A percentile compares a stretch with the other conserved stretches of the same genome.
phyloP scores from a whole-genome alignment of 768 basidiomycete species.

The Myochromella boudieri region DNA sequence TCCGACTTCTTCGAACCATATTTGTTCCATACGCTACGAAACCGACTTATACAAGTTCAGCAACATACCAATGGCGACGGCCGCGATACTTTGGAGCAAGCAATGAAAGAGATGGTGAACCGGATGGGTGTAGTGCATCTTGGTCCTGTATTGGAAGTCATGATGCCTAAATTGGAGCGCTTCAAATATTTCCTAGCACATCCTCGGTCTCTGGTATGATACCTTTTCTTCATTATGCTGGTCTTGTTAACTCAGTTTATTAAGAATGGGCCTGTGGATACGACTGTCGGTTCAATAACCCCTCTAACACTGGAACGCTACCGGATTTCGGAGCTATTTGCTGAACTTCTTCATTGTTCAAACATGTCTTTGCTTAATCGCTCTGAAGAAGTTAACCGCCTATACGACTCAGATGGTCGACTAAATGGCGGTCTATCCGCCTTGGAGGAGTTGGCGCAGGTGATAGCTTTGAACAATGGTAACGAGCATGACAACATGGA shows the following conservation, averaged over 20 bases:
- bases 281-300: constrained; percentile 69
- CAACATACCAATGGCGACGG: constrained; percentile 68
- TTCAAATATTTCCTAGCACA: constrained; percentile 68
- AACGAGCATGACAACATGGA: constrained; percentile 56
- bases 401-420: constrained; percentile 83
- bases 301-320: constrained; percentile 95
- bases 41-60: constrained; percentile 85
- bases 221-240: not conserved
- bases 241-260: constrained; percentile 9
- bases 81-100: constrained; percentile 64
- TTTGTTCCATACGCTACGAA: constrained; percentile 90
- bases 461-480: constrained; percentile 66
- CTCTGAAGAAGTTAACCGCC: constrained; percentile 56
- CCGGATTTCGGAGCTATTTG: constrained; percentile 94
- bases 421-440: constrained; percentile 84
- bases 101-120: constrained; percentile 80
- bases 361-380: constrained; percentile 98
- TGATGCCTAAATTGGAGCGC: constrained; percentile 65
- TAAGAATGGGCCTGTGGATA: constrained; percentile 67
- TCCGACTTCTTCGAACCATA: constrained; percentile 99
- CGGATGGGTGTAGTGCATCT: constrained; percentile 91
- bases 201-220: constrained; percentile 77
- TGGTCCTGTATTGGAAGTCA: constrained; percentile 72
- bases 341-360: constrained; percentile 95
- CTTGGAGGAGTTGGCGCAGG: constrained; percentile 83